Conservation (phyloP, 163 green algal species). For the Chlamydomonas reinhardtii region DNA sequence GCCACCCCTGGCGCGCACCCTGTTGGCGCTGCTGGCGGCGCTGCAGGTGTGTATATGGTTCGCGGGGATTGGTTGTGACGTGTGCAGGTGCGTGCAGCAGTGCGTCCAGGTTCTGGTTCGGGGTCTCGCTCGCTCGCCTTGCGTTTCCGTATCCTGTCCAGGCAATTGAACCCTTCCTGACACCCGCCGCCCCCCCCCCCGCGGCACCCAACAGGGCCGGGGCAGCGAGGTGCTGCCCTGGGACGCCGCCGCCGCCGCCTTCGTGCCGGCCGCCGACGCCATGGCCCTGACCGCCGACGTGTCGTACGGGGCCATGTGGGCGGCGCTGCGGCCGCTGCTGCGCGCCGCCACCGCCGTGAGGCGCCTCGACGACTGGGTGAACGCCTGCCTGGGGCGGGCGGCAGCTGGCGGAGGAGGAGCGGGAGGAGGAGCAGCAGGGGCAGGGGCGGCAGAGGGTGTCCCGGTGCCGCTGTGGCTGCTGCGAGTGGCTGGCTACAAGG, state of each 20-base stretch:
- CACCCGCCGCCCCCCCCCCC: neutral
- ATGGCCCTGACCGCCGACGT: neutral
- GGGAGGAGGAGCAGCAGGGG: neutral
- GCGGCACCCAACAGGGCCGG: neutral
- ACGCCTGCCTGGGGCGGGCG: neutral
- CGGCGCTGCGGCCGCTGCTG: conserved; percentile 19
- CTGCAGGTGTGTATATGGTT: conserved; percentile 8
- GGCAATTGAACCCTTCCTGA: neutral
- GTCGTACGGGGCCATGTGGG: neutral
- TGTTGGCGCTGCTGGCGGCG: conserved; percentile 41
- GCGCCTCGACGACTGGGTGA: conserved; percentile 23
- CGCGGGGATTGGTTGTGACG: neutral
- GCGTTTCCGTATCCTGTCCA: too few species aligned
- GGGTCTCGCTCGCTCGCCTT: too few species aligned
- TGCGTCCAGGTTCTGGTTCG: too few species aligned
- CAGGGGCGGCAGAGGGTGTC: neutral
- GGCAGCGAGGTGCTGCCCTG: conserved; percentile 25
- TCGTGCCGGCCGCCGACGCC: neutral
- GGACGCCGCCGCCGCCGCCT: neutral
- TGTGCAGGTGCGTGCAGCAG: too few species aligned
- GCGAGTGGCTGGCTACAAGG: neutral
- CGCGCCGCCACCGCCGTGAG: conserved; percentile 4
- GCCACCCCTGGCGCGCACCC: conserved; percentile 1
- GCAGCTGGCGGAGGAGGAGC: neutral
- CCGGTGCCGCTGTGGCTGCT: conserved; percentile 28